A percentile compares a stretch with the other conserved stretches of the same genome.
Conservation (phyloP, 371 early-diverging fungal genomes). For the Furculomyces boomerangus region DNA sequence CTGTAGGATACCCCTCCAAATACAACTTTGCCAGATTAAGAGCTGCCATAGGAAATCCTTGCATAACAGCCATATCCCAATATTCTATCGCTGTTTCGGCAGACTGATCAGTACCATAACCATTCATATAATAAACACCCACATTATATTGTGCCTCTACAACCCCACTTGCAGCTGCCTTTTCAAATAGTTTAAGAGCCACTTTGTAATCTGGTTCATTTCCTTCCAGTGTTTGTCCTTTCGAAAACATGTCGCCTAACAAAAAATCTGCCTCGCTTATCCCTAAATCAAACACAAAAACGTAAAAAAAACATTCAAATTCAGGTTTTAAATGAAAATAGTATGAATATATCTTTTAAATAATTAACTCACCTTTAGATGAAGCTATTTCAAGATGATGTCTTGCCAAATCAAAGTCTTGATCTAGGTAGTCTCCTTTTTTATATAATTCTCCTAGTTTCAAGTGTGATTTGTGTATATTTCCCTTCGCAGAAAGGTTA, state of each 20-base stretch:
- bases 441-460: conserved; percentile 9
- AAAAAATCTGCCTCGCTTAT: conserved; percentile 7
- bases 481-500: not conserved
- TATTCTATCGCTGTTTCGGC: conserved; percentile 11
- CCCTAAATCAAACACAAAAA: conserved; percentile 1
- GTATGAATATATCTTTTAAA: too few relatives aligned
- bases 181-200: conserved; percentile 10
- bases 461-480: conserved; percentile 3
- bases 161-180: conserved; percentile 9
- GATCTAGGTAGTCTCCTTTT: not conserved
- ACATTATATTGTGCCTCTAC: conserved; percentile 19
- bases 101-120: conserved; percentile 7
- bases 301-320: not conserved
- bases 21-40: conserved; percentile 13
- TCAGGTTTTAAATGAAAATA: too few relatives aligned
- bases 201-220: conserved; percentile 4
- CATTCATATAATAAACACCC: conserved; percentile 13
- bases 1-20: conserved; percentile 4
- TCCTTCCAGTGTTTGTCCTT: conserved; percentile 5
- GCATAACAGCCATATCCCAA: conserved; percentile 12
- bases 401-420: conserved; percentile 2
- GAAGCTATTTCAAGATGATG: conserved; percentile 7
- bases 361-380: not conserved
- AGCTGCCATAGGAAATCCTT: conserved; percentile 12
- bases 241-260: conserved; percentile 11